Conservation (phyloP, 352 stramenopile species). For the Globisporangium carolinianum region DNA sequence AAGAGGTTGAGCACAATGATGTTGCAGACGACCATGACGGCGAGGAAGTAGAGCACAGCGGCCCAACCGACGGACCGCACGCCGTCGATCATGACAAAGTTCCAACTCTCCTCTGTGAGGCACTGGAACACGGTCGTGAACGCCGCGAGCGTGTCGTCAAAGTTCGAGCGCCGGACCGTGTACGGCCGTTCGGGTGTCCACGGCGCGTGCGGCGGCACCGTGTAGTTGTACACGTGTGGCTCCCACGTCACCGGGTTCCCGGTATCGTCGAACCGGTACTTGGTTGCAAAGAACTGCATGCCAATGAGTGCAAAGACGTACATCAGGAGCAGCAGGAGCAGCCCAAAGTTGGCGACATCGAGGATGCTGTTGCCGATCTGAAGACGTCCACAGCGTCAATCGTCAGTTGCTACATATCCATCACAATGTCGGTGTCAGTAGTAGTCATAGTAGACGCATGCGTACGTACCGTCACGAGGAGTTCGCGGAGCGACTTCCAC, state of each 20-base stretch:
- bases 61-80: slow-evolving; percentile 37
- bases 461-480: slow-evolving; percentile 57
- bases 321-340: slow-evolving; percentile 85
- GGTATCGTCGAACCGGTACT: slow-evolving; percentile 63
- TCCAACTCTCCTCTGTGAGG: slow-evolving; percentile 87
- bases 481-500: slow-evolving; percentile 81
- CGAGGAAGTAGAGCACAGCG: slow-evolving; percentile 50
- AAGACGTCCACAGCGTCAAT: not conserved
- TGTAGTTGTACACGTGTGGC: slow-evolving; percentile 31
- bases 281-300: slow-evolving; percentile 82
- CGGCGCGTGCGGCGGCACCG: slow-evolving; percentile 28
- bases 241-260: slow-evolving; percentile 30
- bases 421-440: too few relatives aligned
- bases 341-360: slow-evolving; percentile 81
- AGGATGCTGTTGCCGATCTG: slow-evolving; percentile 67
- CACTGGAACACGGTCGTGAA: slow-evolving; percentile 83
- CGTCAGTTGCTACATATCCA: not conserved
- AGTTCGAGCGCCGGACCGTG: slow-evolving; percentile 42
- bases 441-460: not conserved
- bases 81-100: slow-evolving; percentile 79
- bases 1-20: slow-evolving; percentile 89
- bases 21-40: slow-evolving; percentile 64
- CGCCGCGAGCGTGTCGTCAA: slow-evolving; percentile 44
- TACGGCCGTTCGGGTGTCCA: slow-evolving; percentile 35
- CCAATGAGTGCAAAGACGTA: slow-evolving; percentile 84